phyloP scores from a whole-genome alignment of 805 yeast species.

The Pichia membranifaciens region DNA sequence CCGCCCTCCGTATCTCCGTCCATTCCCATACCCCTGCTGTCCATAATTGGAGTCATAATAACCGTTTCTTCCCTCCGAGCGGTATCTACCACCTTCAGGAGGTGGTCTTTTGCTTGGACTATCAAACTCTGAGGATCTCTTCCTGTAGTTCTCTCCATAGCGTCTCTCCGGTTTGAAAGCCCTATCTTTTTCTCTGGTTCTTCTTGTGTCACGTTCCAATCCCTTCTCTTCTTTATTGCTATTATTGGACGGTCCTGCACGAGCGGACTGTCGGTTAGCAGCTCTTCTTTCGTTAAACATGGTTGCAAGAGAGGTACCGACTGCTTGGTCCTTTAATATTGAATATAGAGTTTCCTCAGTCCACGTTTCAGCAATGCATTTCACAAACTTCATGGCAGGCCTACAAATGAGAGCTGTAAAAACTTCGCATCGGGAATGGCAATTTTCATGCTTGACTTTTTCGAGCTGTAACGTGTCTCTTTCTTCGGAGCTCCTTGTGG shows the following conservation, averaged over 20 bases:
- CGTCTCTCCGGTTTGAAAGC: not conserved
- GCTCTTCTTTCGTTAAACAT: conserved; percentile 23
- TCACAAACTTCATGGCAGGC: no score
- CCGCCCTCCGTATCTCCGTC: not conserved
- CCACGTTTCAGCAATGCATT: no score
- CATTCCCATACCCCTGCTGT: not conserved
- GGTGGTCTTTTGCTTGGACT: conserved; percentile 1
- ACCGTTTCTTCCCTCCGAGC: not conserved
- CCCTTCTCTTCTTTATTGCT: no score
- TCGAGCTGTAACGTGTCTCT: no score
- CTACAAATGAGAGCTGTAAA: no score
- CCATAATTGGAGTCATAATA: not conserved
- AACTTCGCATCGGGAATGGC: not conserved
- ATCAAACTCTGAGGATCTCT: not conserved
- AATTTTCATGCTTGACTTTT: not conserved
- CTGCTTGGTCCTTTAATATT: no score
- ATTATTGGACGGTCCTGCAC: not conserved
- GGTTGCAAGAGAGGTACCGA: not conserved
- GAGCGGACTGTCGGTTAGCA: conserved; percentile 17
- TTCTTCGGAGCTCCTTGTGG: no score
- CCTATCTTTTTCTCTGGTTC: not conserved
- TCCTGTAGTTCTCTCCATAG: not conserved
- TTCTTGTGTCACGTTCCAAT: not conserved
- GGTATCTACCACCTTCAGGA: not conserved
- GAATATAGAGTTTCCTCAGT: no score